Conservation (phyloP, 2,329 filamentous ascomycete species). For the Leptosphaerulina australis region DNA sequence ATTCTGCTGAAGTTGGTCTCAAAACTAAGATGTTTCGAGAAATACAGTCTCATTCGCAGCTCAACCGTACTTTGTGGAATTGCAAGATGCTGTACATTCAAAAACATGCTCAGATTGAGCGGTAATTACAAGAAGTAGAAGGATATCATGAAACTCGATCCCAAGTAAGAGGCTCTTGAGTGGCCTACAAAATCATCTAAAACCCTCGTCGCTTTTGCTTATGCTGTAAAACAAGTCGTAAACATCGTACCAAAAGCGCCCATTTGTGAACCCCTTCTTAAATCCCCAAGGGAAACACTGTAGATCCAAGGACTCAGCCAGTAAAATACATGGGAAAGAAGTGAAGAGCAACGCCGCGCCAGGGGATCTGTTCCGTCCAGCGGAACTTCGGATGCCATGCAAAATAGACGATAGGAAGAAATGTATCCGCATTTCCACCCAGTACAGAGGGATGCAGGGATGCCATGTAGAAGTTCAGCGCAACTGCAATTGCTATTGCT, state of each 20-base stretch:
- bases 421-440: slow-evolving; percentile 1
- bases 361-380: slow-evolving; percentile 12
- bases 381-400: slow-evolving; percentile 15
- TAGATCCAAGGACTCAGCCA: not conserved
- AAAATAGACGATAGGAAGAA: not conserved
- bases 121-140: not conserved
- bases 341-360: slow-evolving; percentile 1
- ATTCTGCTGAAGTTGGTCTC: too few relatives aligned
- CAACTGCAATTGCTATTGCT: too few relatives aligned
- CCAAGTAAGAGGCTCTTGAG: slow-evolving; percentile 1
- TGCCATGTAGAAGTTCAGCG: slow-evolving; percentile 1
- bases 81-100: slow-evolving; percentile 7
- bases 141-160: slow-evolving; percentile 5
- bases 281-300: not conserved
- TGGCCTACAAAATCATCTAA: slow-evolving; percentile 2
- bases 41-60: not conserved
- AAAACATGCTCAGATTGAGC: not conserved
- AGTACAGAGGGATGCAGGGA: slow-evolving; percentile 3
- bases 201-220: slow-evolving; percentile 10
- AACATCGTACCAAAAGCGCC: slow-evolving; percentile 12
- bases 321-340: slow-evolving; percentile 7
- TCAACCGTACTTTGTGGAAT: not conserved
- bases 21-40: too few relatives aligned
- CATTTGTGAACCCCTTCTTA: slow-evolving; percentile 4
- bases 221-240: slow-evolving; percentile 6